Conservation (phyloP, 1,139 yeast species). For the Geotrichum reessii region DNA sequence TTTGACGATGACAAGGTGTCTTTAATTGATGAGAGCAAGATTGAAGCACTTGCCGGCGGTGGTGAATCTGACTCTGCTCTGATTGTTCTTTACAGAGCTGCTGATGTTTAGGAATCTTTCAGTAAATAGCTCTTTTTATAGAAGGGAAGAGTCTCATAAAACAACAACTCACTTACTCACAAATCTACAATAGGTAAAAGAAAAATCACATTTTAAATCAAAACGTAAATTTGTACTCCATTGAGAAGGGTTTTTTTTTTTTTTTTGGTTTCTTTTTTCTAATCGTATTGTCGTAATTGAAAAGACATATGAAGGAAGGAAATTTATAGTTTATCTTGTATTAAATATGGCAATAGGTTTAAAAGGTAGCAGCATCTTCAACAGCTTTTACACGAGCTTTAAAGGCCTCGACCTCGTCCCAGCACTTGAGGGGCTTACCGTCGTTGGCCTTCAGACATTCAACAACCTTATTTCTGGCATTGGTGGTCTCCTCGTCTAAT, state of each 20-base stretch:
- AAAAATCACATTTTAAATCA: neutral
- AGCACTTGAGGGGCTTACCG: slow-evolving; percentile 77
- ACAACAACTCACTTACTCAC: neutral
- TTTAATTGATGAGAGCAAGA: slow-evolving; percentile 65
- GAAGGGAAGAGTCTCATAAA: slow-evolving; percentile 28
- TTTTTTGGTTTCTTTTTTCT: neutral
- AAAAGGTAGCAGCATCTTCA: slow-evolving; percentile 12
- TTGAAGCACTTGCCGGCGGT: slow-evolving; percentile 88
- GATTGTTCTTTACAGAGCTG: slow-evolving; percentile 75
- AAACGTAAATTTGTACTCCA: neutral
- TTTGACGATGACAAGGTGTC: slow-evolving; percentile 93
- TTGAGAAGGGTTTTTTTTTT: neutral
- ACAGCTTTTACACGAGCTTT: slow-evolving; percentile 38
- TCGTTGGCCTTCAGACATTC: slow-evolving; percentile 64
- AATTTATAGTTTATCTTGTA: neutral
- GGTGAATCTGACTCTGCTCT: slow-evolving; percentile 96
- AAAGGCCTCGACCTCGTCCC: slow-evolving; percentile 76
- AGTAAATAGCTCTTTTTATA: too few relatives aligned
- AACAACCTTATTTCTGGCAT: slow-evolving; percentile 54
- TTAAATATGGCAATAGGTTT: slow-evolving; percentile 4
- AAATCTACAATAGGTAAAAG: neutral
- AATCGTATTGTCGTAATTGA: neutral
- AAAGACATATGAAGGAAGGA: neutral
- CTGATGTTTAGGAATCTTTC: slow-evolving; percentile 51
- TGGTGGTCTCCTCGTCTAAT: slow-evolving; percentile 37